Percentiles rank a stretch among this genome's conserved stretches.
phyloP scores from a whole-genome alignment of 495 filamentous ascomycete genomes.

The Chaetomium fimeti region DNA sequence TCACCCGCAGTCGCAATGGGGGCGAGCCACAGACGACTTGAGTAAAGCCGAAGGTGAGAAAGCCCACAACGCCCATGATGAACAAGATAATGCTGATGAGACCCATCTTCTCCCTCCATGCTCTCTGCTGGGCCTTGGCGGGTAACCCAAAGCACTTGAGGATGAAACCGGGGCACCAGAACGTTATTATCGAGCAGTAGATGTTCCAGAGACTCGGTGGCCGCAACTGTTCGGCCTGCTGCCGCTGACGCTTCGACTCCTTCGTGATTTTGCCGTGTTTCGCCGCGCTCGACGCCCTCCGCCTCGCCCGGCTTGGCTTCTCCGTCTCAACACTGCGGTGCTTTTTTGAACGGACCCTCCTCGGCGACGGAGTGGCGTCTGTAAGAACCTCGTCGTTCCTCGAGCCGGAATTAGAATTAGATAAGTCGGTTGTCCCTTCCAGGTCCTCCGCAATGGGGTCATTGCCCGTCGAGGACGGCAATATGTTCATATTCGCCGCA shows the following conservation, averaged over 20 bases:
- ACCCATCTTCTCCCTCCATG: constrained; percentile 99
- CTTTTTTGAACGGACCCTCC: constrained; percentile 28
- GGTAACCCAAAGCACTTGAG: constrained; percentile 83
- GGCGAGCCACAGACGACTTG: constrained; percentile 75
- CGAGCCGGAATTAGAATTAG: constrained; percentile 38
- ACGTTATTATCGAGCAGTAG: constrained; percentile 90
- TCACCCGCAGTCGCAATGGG: constrained; percentile 69
- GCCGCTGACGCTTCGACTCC: constrained; percentile 56
- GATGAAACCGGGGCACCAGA: constrained; percentile 87
- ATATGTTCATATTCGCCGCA: constrained; percentile 81
- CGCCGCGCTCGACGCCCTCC: constrained; percentile 35
- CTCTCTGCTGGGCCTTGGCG: constrained; percentile 82
- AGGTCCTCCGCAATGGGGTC: constrained; percentile 79
- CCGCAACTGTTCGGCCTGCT: constrained; percentile 62
- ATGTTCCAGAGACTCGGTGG: constrained; percentile 91
- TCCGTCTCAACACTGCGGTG: constrained; percentile 36
- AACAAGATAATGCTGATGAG: constrained; percentile 88
- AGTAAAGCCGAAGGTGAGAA: constrained; percentile 95
- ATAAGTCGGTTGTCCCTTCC: constrained; percentile 48
- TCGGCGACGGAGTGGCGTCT: constrained; percentile 42
- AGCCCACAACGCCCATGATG: constrained; percentile 88
- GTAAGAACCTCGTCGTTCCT: constrained; percentile 42
- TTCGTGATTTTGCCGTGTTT: constrained; percentile 53
- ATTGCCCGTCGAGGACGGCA: constrained; percentile 87
- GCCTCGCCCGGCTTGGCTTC: constrained; percentile 36